A percentile compares a stretch with the other conserved stretches of the same genome.
phyloP scores from a whole-genome alignment of 2,329 filamentous ascomycete species.

The Xylariales sp. region DNA sequence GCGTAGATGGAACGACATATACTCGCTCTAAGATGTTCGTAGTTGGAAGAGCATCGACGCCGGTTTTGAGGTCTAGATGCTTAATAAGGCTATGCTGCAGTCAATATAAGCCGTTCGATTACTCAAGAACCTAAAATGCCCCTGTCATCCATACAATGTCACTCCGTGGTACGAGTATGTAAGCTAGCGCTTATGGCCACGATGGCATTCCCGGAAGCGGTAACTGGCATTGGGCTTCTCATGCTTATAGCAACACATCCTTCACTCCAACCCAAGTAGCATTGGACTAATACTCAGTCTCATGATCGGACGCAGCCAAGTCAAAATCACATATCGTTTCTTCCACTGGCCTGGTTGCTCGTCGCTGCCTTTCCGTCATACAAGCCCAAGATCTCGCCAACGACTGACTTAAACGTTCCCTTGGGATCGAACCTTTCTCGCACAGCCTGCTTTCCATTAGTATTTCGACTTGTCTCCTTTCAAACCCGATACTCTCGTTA shows the following conservation, averaged over 20 bases:
- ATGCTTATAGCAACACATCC: not conserved
- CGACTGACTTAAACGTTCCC: conserved; percentile 59
- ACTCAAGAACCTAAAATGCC: not conserved
- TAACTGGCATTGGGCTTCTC: not conserved
- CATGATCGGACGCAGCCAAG: not conserved
- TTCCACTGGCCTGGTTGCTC: not conserved
- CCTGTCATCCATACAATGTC: not conserved
- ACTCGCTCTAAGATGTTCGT: no score
- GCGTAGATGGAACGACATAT: no score
- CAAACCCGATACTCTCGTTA: not conserved
- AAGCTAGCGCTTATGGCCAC: not conserved
- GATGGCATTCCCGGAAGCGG: not conserved
- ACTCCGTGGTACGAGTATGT: not conserved
- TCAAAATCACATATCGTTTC: not conserved
- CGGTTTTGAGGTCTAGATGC: not conserved
- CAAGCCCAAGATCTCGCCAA: conserved; percentile 62
- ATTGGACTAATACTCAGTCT: not conserved
- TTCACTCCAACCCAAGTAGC: not conserved
- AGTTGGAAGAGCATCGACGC: no score
- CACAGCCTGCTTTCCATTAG: conserved; percentile 27
- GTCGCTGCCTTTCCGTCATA: conserved; percentile 47
- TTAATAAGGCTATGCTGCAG: not conserved
- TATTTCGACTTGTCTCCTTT: not conserved
- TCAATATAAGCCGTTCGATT: not conserved
- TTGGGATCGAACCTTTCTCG: conserved; percentile 62